These are phyloP conservation scores for Debaryomycetaceae sp. DNA, from an alignment of 1,139 yeast genomes.

Conservation along the genomic window DNA sequence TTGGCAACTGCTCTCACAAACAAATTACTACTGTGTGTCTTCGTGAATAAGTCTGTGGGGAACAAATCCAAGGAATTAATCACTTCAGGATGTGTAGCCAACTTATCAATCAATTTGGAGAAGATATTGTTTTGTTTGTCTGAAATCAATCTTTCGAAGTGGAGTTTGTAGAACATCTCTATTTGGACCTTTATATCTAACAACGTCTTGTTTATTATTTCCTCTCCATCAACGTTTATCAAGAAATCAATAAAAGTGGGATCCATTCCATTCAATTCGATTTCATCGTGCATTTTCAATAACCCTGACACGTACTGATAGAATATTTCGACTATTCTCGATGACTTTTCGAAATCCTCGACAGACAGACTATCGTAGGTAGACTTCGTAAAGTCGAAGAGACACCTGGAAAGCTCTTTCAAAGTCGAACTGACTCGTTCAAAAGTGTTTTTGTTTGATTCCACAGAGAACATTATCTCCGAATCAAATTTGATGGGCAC, in stretches of 20 bases:
- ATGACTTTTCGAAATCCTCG: not conserved
- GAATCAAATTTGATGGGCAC: constrained; percentile 11
- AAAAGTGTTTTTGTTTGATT: not conserved
- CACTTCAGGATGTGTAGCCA: not conserved
- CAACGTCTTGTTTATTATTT: not conserved
- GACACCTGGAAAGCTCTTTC: not conserved
- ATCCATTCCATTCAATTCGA: not conserved
- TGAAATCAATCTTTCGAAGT: not conserved
- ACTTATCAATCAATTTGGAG: not conserved
- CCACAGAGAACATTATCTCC: not conserved
- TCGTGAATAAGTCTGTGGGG: not conserved
- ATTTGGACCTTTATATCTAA: not conserved
- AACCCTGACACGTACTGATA: not conserved
- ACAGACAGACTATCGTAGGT: not conserved
- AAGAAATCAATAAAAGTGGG: not conserved
- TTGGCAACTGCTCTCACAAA: not conserved
- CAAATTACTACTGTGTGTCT: not conserved
- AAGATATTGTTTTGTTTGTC: not conserved
- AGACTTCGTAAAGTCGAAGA: not conserved
- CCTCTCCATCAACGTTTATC: not conserved
- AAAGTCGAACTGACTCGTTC: not conserved
- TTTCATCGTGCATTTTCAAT: not conserved
- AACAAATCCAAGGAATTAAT: not conserved
- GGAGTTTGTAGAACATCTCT: not conserved
- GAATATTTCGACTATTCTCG: not conserved